A percentile compares a stretch with the other conserved stretches of the same genome.
These are phyloP conservation scores for Tuber aestivum DNA, from an alignment of 495 filamentous ascomycete species.

Conservation along the genomic window DNA sequence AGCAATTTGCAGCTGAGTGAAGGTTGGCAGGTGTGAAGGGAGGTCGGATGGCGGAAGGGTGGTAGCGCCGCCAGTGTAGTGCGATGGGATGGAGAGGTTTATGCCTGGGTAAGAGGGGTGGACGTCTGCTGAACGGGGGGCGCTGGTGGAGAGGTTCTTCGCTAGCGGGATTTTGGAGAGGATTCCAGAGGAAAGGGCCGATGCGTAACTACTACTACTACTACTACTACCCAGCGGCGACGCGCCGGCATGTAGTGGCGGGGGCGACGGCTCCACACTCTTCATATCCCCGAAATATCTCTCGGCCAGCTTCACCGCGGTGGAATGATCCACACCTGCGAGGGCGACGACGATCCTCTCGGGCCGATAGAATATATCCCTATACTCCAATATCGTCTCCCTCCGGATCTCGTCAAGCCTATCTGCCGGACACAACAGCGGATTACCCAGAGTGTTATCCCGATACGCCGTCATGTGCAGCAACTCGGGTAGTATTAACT, in stretches of 20 bases:
- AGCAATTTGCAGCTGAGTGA: slow-evolving; percentile 88
- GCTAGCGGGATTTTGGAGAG: slow-evolving; percentile 86
- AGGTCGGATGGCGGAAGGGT: slow-evolving; percentile 72
- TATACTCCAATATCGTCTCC: slow-evolving; percentile 67
- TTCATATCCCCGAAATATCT: slow-evolving; percentile 89
- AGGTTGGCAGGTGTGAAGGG: slow-evolving; percentile 64
- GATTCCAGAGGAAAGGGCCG: slow-evolving; percentile 50
- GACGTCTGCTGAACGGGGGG: slow-evolving; percentile 57
- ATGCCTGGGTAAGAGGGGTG: slow-evolving; percentile 26
- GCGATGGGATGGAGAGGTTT: slow-evolving; percentile 48
- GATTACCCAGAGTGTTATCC: slow-evolving; percentile 91
- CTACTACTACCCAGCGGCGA: slow-evolving; percentile 40
- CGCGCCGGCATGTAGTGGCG: slow-evolving; percentile 43
- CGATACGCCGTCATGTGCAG: slow-evolving; percentile 92
- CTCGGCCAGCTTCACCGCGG: slow-evolving; percentile 73
- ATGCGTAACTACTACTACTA: slow-evolving; percentile 13
- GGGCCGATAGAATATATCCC: slow-evolving; percentile 76
- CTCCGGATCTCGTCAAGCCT: slow-evolving; percentile 70
- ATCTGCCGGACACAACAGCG: slow-evolving; percentile 83
- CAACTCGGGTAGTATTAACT: slow-evolving; percentile 90
- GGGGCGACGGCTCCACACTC: slow-evolving; percentile 45
- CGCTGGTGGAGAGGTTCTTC: slow-evolving; percentile 76
- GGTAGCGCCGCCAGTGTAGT: slow-evolving; percentile 91
- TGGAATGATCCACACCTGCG: slow-evolving; percentile 76
- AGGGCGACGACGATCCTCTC: slow-evolving; percentile 92